These are phyloP conservation scores for Boletus edulis DNA, from an alignment of 768 basidiomycete species.

Conservation along the genomic window DNA sequence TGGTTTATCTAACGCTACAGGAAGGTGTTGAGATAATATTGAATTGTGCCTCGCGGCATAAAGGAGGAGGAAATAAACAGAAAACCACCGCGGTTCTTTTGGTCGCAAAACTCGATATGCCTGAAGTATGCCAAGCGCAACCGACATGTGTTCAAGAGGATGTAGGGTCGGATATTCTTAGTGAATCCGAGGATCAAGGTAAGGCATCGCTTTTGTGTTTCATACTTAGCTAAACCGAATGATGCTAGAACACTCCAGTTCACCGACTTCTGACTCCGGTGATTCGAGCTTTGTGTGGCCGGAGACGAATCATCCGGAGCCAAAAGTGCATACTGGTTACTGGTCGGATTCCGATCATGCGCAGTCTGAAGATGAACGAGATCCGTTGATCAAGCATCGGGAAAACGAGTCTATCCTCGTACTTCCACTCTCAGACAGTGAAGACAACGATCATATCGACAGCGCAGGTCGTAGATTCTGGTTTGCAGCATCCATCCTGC, in stretches of 20 bases:
- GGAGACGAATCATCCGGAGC: constrained; percentile 1
- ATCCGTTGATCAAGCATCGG: constrained; percentile 10
- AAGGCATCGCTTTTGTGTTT: not conserved
- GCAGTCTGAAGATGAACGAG: constrained; percentile 20
- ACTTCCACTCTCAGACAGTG: constrained; percentile 18
- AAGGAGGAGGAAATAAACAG: constrained; percentile 7
- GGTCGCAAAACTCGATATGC: constrained; percentile 22
- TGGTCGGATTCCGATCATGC: constrained; percentile 20
- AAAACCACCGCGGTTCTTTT: constrained; percentile 7
- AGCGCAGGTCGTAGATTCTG: constrained; percentile 19
- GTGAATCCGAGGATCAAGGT: constrained; percentile 16
- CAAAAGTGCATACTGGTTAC: constrained; percentile 21
- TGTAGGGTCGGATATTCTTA: not conserved
- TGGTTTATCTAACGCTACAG: constrained; percentile 8
- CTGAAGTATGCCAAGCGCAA: not conserved
- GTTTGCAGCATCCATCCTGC: constrained; percentile 39
- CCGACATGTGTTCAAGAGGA: not conserved
- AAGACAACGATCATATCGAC: constrained; percentile 1
- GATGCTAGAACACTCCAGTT: constrained; percentile 5
- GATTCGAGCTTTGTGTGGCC: constrained; percentile 13
- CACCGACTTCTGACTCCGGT: constrained; percentile 9
- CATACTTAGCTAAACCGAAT: not conserved
- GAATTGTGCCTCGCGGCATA: constrained; percentile 27
- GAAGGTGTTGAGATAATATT: constrained; percentile 46
- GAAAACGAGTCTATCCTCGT: constrained; percentile 12